These are phyloP conservation scores for Thalassiosira mediterranea DNA, from an alignment of 352 stramenopile species.

Conservation along the genomic window DNA sequence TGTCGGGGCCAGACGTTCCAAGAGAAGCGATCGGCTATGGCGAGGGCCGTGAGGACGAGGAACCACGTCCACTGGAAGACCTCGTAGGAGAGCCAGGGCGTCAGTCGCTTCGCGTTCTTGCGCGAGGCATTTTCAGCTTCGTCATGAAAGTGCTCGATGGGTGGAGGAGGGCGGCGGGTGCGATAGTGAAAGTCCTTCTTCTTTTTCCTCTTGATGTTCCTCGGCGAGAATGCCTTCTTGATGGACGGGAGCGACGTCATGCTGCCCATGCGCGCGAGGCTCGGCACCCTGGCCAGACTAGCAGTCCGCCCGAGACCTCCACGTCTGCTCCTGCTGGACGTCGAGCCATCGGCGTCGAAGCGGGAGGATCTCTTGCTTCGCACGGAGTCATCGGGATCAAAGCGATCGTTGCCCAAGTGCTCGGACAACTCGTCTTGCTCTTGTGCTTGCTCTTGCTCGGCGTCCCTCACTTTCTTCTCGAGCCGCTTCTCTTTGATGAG, in stretches of 20 bases:
- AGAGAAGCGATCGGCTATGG: slow-evolving; percentile 24
- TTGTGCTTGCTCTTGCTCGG: background rate
- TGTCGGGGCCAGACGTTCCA: slow-evolving; percentile 29
- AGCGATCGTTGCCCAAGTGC: too few relatives aligned
- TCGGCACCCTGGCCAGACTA: too few relatives aligned
- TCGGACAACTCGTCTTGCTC: too few relatives aligned
- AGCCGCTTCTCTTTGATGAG: slow-evolving; percentile 3
- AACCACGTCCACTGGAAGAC: slow-evolving; percentile 22
- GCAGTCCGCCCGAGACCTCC: too few relatives aligned
- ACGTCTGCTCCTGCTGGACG: too few relatives aligned
- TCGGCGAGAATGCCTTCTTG: background rate
- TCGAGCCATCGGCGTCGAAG: too few relatives aligned
- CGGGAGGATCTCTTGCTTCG: too few relatives aligned
- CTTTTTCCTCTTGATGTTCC: slow-evolving; percentile 15
- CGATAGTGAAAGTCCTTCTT: slow-evolving; percentile 21
- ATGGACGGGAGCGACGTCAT: background rate
- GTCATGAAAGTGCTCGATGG: background rate
- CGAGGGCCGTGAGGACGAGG: slow-evolving; percentile 5
- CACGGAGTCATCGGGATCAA: too few relatives aligned
- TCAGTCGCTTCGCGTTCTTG: background rate
- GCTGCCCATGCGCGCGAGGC: too few relatives aligned
- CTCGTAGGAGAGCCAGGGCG: slow-evolving; percentile 20
- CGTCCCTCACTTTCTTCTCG: too few relatives aligned
- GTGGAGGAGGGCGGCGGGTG: background rate
- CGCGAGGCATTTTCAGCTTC: background rate